Evolutionary conservation across 768 basidiomycete species (phyloP), one percentile per base, ranked within the genome.

Genomic region (Termitomyces sp.): DNA sequence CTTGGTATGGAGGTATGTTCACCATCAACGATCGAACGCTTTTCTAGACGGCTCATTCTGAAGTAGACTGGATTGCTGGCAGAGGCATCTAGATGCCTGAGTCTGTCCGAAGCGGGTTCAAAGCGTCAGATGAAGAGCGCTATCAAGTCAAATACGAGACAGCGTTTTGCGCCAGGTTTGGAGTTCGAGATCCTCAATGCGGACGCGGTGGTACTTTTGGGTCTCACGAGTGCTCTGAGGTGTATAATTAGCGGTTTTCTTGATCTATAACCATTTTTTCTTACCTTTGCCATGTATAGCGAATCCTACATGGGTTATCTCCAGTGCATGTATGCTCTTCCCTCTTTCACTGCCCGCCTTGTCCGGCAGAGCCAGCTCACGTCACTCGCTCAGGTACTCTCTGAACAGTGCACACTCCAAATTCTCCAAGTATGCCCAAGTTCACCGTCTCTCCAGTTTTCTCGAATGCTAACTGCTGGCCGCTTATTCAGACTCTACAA

Each of bases 161-260:
- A 65, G 66, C 53, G 72, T 13, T 90, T 88, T 67, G 68, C 79
- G 3, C 72, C 86, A 2, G 89, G 88, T 7, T 68, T 87, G 8
- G 90, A 93, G 64, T 93, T 84, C 81, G 91, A 93, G 64, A 79
- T 93, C 39, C 67, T 92, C 12, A 81, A 85, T 61, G 86, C 91
- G 0, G 91, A 93, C 64, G 82, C 86, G 0, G 79, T 87, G 7
- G 81, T 93, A 5, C 69, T 93, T 39, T 75, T 87, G 6, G 91
- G 89, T 0, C 71, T 93, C 53, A 88, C 85, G 0, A 81, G 86
- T 63, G 89, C 86, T 9, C 70, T 91, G 40, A 85, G 83, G 89
- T 88, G 62, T 22, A 80, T 69, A 8, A 16, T 37, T 47, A 16
- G 13, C 33, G 22, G 47, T 48, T 7, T 52, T 12, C 34, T 18